Base-by-base conservation (phyloP, 768 basidiomycete species). In the Naganishia kalamii region DNA sequence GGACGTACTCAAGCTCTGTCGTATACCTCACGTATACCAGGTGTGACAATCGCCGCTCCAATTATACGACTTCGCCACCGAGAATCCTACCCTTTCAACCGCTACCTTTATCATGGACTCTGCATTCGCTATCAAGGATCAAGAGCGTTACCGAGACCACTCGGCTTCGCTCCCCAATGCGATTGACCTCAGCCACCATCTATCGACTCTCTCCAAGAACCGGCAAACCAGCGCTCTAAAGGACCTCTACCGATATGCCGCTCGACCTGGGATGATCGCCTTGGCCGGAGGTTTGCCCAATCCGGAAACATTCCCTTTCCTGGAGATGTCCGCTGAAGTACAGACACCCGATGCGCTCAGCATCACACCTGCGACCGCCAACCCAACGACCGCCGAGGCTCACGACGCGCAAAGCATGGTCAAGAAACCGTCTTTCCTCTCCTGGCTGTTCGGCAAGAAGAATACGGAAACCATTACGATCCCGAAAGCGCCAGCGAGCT, bases 261-360 rank as follows among this genome's bases (percentile, higher is more conserved):
- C 78, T 2, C 79, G 79, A 43, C 83, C 84, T 19, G 85, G 84
- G 41, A 66, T 68, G 67, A 82, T 88, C 57, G 78, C 75, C 54
- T 79, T 90, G 67, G 87, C 87, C n/a, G 88, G 88, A 71, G 88
- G 88, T 12, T 71, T 87, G 27, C 88, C 89, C 0, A 81, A 80
- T 66, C 84, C 88, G 8, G 82, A 81, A 0, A 86, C 85, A 74
- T 90, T 79, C 68, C 79, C 79, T 0, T 87, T 87, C 72, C 81
- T 85, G 23, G 79, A 81, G 32, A 69, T 91, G 47, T 83, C 83
- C 2, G 85, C 83, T 15, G 81, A 85, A 35, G 80, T 82, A 8
- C 81, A 86, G 32, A 74, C 80, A 2, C 73, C 79, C 1, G 83
- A 86, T 68, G 80, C 82, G 4, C 84, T 84, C 67, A 79, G 85